Evolutionary conservation across 1,284 basidiomycete species (phyloP).

Genomic region (Ustilago nuda): DNA sequence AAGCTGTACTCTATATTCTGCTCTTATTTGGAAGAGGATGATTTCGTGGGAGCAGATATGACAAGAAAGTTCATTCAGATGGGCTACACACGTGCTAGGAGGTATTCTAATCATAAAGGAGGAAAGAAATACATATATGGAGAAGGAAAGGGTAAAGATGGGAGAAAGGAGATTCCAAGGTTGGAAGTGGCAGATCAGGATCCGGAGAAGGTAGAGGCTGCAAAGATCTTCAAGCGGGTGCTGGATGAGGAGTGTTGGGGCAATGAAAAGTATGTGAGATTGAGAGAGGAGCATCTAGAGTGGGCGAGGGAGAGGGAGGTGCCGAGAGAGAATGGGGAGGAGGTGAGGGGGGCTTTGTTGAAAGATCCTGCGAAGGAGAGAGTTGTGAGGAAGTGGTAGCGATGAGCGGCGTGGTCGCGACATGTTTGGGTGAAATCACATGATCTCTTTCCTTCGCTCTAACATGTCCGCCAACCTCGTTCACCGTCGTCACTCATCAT

Average conservation of each 20-base stretch:
- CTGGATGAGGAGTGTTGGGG: conserved; percentile 35
- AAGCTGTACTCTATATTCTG: conserved; percentile 29
- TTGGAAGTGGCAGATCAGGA: conserved; percentile 30
- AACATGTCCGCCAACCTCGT: too few species aligned
- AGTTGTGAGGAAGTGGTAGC: conserved; percentile 16
- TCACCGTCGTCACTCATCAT: too few species aligned
- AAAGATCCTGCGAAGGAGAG: conserved; percentile 13
- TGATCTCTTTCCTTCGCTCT: too few species aligned
- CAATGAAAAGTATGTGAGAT: conserved; percentile 20
- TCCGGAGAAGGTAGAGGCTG: conserved; percentile 42
- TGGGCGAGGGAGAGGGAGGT: conserved; percentile 13
- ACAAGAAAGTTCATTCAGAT: conserved; percentile 48
- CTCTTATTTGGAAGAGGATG: conserved; percentile 28
- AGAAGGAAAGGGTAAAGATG: background rate
- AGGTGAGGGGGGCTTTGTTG: conserved; percentile 21
- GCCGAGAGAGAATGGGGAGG: conserved; percentile 9
- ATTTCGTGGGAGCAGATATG: conserved; percentile 48
- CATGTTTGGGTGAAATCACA: background rate
- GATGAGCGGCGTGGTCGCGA: background rate
- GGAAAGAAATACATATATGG: conserved; percentile 41
- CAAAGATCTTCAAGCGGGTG: conserved; percentile 31
- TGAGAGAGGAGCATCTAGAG: conserved; percentile 30
- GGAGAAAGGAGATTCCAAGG: conserved; percentile 19
- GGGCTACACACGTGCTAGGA: conserved; percentile 45
- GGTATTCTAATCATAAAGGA: conserved; percentile 50